Base-by-base conservation (phyloP, 257 asterid genomes). In the Capsicum rhomboideum region DNA sequence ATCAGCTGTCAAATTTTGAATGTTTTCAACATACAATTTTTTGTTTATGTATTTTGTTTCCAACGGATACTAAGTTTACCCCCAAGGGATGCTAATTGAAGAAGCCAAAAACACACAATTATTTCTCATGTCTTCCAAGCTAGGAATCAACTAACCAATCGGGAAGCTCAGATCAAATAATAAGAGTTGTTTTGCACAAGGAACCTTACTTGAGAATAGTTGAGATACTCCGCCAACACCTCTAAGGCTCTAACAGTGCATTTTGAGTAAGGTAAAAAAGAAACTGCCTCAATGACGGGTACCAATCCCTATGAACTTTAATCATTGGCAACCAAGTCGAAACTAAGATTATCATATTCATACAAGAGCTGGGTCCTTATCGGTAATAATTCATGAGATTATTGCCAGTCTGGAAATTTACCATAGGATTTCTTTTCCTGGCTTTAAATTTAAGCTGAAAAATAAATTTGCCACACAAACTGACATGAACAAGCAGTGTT, bases 401-500 rank as follows among this genome's bases (percentile, higher is more conserved):
- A 49, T 49, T 50, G 59, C 23, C 5, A 16, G 61, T 46, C 26
- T 75, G 61, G 61, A 75, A 72, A 74, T 44, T 26, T 46, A 74
- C 13, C 37, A 72, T 21, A 72, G 56, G 56, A 72, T 72, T 3
- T 64, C 12, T 72, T 72, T 7, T 46, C 80, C 58, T 49, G 44
- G 26, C 61, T 75, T 9, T 75, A 75, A 26, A 50, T 26, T 75
- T 49, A 75, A 75, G 61, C 81, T 53, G 28, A 12, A 50, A 49
- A 67, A 34, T 46, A 54, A 56, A 67, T n/a, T 34, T 18, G 29
- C 68, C 64, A 50, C 49, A 64, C 54, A 18, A n/a, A 59, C 46
- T 67, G 69, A 80, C 84, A 85, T 56, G 85, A 88, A 89, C 66
- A 75, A 83, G 84, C 59, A 78, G 50, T 56, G 84, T 72, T 83